Conservation (phyloP, 228 moss, liverwort and hornwort genomes). For the Sphagnum magellanicum region DNA sequence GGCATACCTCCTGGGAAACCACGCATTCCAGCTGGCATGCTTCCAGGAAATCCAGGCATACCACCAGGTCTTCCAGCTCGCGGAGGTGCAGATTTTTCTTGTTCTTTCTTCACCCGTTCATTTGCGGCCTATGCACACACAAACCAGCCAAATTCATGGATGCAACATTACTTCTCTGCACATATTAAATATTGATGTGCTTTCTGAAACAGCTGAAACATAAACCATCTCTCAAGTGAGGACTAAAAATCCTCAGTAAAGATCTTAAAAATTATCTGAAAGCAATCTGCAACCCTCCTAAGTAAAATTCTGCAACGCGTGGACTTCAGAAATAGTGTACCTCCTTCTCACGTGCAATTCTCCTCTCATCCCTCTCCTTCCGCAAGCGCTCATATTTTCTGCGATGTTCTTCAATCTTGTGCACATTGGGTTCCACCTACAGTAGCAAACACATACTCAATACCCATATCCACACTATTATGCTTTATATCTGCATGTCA, state of each 20-base stretch:
- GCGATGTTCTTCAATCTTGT: slow-evolving; percentile 85
- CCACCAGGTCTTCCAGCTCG: slow-evolving; percentile 39
- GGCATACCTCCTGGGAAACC: slow-evolving; percentile 34
- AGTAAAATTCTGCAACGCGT: no score
- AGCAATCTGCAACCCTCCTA: no score
- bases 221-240: no score
- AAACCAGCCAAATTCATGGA: not conserved
- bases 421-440: slow-evolving; percentile 90
- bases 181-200: no score
- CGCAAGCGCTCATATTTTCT: slow-evolving; percentile 88
- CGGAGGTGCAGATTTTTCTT: slow-evolving; percentile 43
- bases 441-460: not conserved
- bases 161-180: not conserved
- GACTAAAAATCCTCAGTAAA: no score
- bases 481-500: no score
- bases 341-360: slow-evolving; percentile 48
- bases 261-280: not conserved
- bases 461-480: no score
- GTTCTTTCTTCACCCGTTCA: slow-evolving; percentile 65
- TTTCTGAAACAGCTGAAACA: no score
- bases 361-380: slow-evolving; percentile 74
- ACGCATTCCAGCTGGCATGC: slow-evolving; percentile 39
- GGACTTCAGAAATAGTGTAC: no score
- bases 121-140: slow-evolving; percentile 56
- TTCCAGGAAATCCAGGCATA: slow-evolving; percentile 50